Percentiles rank a stretch among this genome's conserved stretches.
Evolutionary conservation across 2,329 filamentous ascomycete genomes (phyloP).

Genomic region (Apiospora phragmitis): DNA sequence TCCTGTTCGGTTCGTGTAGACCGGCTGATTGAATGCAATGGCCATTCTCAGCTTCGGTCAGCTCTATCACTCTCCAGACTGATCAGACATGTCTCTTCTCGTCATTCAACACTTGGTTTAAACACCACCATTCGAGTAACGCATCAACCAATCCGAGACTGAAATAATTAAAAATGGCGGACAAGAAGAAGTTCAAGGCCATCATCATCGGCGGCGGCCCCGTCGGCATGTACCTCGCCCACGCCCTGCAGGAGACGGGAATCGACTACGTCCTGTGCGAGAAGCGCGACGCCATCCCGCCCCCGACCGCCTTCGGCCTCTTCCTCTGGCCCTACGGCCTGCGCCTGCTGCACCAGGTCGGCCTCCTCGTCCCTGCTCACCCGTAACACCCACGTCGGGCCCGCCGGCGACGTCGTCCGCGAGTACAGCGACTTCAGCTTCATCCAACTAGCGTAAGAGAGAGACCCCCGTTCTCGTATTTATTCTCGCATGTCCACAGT

Average conservation of each 20-base stretch:
- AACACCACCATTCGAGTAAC: no score
- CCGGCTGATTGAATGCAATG: background rate
- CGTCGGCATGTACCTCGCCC: constrained; percentile 9
- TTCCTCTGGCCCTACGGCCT: constrained; percentile 4
- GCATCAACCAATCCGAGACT: background rate
- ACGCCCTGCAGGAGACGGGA: background rate
- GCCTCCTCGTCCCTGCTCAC: background rate
- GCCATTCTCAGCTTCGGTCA: background rate
- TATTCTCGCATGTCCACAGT: no score
- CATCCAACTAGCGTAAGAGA: background rate
- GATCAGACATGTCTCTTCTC: no score
- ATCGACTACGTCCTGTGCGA: constrained; percentile 13
- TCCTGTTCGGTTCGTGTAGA: background rate
- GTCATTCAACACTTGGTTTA: background rate
- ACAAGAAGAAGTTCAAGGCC: background rate
- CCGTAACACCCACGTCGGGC: background rate
- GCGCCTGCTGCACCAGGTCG: constrained; percentile 12
- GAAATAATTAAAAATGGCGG: background rate
- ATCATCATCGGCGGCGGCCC: constrained; percentile 12
- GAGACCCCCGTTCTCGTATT: no score
- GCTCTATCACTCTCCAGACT: background rate
- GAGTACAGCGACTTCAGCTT: background rate
- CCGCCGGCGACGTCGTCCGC: background rate
- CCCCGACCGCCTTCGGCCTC: background rate
- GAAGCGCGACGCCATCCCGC: background rate